phyloP scores from a whole-genome alignment of 208 protist genomes.

The Porcisia hertigi region DNA sequence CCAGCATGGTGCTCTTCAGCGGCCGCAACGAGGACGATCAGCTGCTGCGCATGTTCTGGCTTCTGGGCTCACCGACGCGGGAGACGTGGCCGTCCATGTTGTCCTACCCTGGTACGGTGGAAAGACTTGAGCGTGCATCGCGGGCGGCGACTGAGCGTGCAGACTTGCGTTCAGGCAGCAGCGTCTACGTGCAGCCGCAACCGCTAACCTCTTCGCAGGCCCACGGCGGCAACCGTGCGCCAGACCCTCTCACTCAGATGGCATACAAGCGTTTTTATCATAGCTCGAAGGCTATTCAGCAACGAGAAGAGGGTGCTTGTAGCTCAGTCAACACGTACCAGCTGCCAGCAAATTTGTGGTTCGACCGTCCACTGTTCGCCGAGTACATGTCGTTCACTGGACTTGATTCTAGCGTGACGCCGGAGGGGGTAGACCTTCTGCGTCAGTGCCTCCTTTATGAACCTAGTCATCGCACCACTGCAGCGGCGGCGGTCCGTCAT shows the following conservation, averaged over 20 bases:
- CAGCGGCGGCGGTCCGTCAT: slow-evolving; percentile 62
- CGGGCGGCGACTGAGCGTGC: slow-evolving; percentile 21
- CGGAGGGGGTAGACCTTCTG: slow-evolving; percentile 67
- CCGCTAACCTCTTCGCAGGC: neutral
- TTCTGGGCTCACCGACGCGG: slow-evolving; percentile 93
- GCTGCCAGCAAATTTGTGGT: slow-evolving; percentile 57
- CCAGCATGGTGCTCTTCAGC: slow-evolving; percentile 81
- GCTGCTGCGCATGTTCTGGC: slow-evolving; percentile 85
- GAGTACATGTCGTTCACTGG: slow-evolving; percentile 51
- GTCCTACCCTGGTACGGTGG: slow-evolving; percentile 54
- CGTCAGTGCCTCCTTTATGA: slow-evolving; percentile 73
- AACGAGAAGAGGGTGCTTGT: slow-evolving; percentile 20
- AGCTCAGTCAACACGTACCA: slow-evolving; percentile 40
- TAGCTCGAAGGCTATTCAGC: slow-evolving; percentile 17
- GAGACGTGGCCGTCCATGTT: slow-evolving; percentile 93
- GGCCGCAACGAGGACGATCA: slow-evolving; percentile 91
- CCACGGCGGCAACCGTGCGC: slow-evolving; percentile 15
- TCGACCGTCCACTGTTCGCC: slow-evolving; percentile 47
- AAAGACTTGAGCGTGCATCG: slow-evolving; percentile 39
- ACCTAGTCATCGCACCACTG: slow-evolving; percentile 63
- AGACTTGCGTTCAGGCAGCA: slow-evolving; percentile 16
- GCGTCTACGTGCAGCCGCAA: slow-evolving; percentile 18
- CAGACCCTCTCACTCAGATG: slow-evolving; percentile 25
- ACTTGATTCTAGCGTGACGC: slow-evolving; percentile 43
- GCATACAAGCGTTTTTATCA: slow-evolving; percentile 35